phyloP scores from a whole-genome alignment of 495 filamentous ascomycete genomes.

The Lepidopterella palustris region DNA sequence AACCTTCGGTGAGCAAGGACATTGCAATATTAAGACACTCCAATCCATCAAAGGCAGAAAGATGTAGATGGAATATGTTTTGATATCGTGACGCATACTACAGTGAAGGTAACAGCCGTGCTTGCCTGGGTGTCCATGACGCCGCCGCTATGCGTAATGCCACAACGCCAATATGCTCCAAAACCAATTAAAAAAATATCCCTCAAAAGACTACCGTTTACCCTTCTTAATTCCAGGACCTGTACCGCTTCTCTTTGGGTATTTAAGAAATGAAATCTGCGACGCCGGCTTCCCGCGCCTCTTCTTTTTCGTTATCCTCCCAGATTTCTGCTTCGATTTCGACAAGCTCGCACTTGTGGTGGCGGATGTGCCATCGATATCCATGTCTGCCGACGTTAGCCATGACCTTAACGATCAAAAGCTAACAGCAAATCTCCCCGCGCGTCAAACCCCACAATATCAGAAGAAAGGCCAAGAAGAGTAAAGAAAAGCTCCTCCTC shows the following conservation, averaged over 20 bases:
- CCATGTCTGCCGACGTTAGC: constrained; percentile 2
- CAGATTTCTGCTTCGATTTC: neutral
- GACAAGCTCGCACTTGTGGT: neutral
- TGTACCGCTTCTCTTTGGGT: neutral
- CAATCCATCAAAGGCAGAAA: no score
- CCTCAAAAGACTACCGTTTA: neutral
- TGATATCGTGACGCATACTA: neutral
- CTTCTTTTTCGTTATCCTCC: neutral
- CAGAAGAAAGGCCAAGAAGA: constrained; percentile 3
- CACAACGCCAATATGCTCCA: neutral
- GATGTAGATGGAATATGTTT: neutral
- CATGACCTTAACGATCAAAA: constrained; percentile 7
- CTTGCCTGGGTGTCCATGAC: neutral
- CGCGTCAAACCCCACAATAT: constrained; percentile 3
- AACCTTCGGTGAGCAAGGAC: neutral
- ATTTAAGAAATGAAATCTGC: neutral
- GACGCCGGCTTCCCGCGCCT: neutral
- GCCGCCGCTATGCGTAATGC: neutral
- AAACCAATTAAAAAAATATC: neutral
- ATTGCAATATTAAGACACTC: neutral
- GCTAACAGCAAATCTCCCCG: constrained; percentile 3
- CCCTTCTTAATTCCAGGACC: neutral
- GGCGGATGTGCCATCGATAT: neutral
- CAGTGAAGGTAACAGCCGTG: neutral
- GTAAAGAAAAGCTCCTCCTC: neutral